Percentiles rank a stretch among this genome's conserved stretches.
Conservation (phyloP, 768 basidiomycete species). For the Lentinula guzmanii region DNA sequence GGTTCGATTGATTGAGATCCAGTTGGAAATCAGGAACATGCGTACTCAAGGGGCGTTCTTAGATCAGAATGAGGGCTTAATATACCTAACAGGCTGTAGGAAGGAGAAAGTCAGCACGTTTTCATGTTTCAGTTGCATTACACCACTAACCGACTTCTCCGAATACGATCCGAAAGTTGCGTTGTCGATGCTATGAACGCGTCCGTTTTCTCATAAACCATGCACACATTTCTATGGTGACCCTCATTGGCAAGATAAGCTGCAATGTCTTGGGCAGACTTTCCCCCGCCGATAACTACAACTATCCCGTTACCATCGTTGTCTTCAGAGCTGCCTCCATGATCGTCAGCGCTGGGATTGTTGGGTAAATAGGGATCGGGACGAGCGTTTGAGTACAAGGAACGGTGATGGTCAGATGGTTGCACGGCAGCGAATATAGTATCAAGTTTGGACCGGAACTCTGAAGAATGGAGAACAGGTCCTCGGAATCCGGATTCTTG, state of each 20-base stretch:
- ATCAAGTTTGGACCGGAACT: slow-evolving; percentile 37
- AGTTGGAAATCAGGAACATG: not conserved
- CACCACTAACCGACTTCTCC: slow-evolving; percentile 50
- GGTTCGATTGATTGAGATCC: not conserved
- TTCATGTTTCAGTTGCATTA: not conserved
- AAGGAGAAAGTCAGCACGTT: not conserved
- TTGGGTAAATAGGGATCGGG: not conserved
- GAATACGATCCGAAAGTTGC: slow-evolving; percentile 46
- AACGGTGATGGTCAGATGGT: slow-evolving; percentile 10
- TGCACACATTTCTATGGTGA: slow-evolving; percentile 31
- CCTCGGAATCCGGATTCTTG: slow-evolving; percentile 33
- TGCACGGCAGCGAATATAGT: slow-evolving; percentile 30
- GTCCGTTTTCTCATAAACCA: slow-evolving; percentile 49
- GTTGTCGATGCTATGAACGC: slow-evolving; percentile 39
- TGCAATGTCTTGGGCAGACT: slow-evolving; percentile 57
- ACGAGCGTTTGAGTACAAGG: not conserved
- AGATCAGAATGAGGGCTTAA: slow-evolving; percentile 45
- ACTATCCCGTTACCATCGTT: slow-evolving; percentile 20
- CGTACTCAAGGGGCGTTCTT: slow-evolving; percentile 48
- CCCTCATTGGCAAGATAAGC: slow-evolving; percentile 45
- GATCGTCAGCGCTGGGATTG: not conserved
- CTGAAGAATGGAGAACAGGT: slow-evolving; percentile 45
- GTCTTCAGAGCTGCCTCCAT: not conserved
- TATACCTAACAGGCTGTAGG: slow-evolving; percentile 37
- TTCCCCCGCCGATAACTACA: slow-evolving; percentile 59